Base-by-base conservation (phyloP, 768 basidiomycete genomes). In the Kwoniella shandongensis region DNA sequence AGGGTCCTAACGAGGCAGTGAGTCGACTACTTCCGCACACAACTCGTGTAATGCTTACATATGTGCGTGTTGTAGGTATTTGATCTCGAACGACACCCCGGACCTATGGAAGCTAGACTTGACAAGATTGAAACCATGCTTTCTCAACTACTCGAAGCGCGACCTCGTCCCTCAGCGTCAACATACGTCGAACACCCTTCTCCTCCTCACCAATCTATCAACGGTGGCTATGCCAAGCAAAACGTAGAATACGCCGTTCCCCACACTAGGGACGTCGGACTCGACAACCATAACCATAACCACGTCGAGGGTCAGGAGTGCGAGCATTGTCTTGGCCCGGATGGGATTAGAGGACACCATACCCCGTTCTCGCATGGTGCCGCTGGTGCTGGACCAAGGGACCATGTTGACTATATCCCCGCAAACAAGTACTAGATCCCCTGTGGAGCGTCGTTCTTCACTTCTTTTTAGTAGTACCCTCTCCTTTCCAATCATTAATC, bases 101-200 rank as follows among this genome's bases (percentile, higher is more conserved):
- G 53, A 13, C 60, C 59, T 12, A 36, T 69, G 11, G 60, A 62
- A 29, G 25, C 13, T 23, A 56, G 70, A 41, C 49, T 72, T 4
- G 67, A 67, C 38, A 51, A 67, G 11, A 67, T 74, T 44, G 72
- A 74, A 54, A 25, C 22, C n/a, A 53, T 74, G 44, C 44, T 73
- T 1, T 13, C 22, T 23, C 55, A 62, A 29, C 50, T 70, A 2
- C 25, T 57, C 15, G 57, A 54, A 42, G 25, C 54, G 4, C 22
- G 47, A 18, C 44, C 54, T 4, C 29, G 49, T 11, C 38, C 27
- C 52, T 61, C 59, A 2, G 45, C 44, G 22, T 61, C 54, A 8
- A 63, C 62, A 15, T 59, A 59, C 26, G 40, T 51, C 20, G 62
- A 63, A 1, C 39, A 54, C n/a, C 23, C 29, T 11, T 4, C 39